Evolutionary conservation across 441 rosid genomes (phyloP).

Genomic region (Corymbia citriodora): DNA sequence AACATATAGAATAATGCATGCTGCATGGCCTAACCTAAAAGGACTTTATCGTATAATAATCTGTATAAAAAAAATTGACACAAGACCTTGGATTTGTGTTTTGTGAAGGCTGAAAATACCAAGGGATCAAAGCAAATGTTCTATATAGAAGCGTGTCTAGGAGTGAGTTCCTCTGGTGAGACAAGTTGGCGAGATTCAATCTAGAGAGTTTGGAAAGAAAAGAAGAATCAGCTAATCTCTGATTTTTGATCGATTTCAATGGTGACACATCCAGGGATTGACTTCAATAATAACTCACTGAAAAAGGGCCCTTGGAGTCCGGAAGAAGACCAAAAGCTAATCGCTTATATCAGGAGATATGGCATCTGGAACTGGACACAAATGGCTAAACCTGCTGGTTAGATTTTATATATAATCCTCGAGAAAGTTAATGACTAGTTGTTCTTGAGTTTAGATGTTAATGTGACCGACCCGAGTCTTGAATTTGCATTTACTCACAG

Average conservation of each 20-base stretch:
- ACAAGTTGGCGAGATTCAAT: background rate
- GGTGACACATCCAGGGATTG: background rate
- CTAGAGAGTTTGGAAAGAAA: background rate
- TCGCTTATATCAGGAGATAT: background rate
- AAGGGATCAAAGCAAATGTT: background rate
- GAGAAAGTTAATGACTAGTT: background rate
- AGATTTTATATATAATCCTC: background rate
- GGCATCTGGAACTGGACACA: slow-evolving; percentile 6
- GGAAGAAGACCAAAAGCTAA: slow-evolving; percentile 4
- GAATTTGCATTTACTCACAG: background rate
- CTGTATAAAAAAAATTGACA: background rate
- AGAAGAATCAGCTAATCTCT: background rate
- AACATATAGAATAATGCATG: background rate
- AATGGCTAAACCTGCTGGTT: background rate
- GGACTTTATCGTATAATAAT: background rate
- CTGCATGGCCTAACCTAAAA: background rate
- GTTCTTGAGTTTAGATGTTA: background rate
- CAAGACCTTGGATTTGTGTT: background rate
- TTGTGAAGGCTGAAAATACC: background rate
- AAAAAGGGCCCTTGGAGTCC: background rate
- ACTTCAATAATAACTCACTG: background rate
- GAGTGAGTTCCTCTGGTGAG: background rate
- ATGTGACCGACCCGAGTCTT: background rate
- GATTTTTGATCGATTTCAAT: background rate
- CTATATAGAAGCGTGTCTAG: background rate